These are phyloP conservation scores for Giardia duodenalis DNA, from an alignment of 208 protist species.

Conservation along the genomic window DNA sequence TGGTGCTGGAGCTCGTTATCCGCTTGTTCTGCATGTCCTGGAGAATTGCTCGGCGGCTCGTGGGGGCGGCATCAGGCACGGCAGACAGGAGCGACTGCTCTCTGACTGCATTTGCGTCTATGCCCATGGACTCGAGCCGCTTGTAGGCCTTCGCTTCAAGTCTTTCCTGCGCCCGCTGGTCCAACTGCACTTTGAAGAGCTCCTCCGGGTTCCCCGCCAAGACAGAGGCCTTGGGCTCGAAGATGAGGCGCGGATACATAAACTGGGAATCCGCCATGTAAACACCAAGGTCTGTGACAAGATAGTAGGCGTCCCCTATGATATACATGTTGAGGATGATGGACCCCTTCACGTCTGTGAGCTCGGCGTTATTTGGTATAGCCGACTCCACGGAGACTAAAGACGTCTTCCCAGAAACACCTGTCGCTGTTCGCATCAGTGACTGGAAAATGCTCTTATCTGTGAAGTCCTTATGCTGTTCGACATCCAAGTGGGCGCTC, in stretches of 20 bases:
- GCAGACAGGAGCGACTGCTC: not conserved
- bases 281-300: conserved; percentile 18
- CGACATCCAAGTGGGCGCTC: no score
- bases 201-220: not conserved
- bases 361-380: not conserved
- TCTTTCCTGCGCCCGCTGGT: not conserved
- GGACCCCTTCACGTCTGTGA: not conserved
- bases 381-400: not conserved
- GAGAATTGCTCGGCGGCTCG: not conserved
- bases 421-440: not conserved
- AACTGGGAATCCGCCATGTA: not conserved
- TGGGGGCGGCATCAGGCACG: not conserved
- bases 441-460: not conserved
- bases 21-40: not conserved
- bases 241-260: conserved; percentile 11
- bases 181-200: not conserved
- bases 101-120: not conserved
- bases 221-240: not conserved
- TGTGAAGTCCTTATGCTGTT: not conserved
- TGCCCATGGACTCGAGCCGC: not conserved
- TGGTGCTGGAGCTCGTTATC: not conserved
- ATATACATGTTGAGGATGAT: not conserved
- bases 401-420: conserved; percentile 14
- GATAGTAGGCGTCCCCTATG: conserved; percentile 22
- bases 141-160: conserved; percentile 8